Conservation (phyloP, 257 asterid species). For the Capsicum chinense region DNA sequence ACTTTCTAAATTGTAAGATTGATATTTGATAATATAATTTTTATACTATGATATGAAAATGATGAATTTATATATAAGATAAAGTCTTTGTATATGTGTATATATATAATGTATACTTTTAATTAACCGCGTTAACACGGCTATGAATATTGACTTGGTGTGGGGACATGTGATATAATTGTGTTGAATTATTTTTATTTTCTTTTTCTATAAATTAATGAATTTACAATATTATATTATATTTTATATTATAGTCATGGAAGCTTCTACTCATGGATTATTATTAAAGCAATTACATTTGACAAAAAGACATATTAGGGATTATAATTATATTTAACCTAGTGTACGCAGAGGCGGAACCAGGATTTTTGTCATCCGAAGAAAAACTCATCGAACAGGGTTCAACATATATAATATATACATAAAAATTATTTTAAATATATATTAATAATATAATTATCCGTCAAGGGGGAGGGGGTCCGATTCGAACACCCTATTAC, state of each 20-base stretch:
- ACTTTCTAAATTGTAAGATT: background rate
- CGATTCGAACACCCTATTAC: no score
- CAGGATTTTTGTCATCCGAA: no score
- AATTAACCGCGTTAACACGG: slow-evolving; percentile 13
- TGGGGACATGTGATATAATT: background rate
- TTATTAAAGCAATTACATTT: background rate
- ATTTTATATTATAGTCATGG: background rate
- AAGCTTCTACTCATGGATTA: slow-evolving; percentile 22
- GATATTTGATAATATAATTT: background rate
- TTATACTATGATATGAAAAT: background rate
- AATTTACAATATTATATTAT: background rate
- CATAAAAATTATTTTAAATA: no score
- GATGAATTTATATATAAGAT: background rate
- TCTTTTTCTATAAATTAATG: background rate
- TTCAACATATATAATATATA: no score
- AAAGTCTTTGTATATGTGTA: background rate
- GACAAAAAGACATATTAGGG: background rate
- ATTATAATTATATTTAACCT: no score
- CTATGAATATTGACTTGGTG: slow-evolving; percentile 5
- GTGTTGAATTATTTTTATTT: background rate
- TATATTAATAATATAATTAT: no score
- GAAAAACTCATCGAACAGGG: no score
- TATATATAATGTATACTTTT: background rate
- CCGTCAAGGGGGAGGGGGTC: no score
- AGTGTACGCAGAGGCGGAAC: no score